phyloP scores from a whole-genome alignment of 371 early-diverging fungal species.

The Apophysomyces variabilis region DNA sequence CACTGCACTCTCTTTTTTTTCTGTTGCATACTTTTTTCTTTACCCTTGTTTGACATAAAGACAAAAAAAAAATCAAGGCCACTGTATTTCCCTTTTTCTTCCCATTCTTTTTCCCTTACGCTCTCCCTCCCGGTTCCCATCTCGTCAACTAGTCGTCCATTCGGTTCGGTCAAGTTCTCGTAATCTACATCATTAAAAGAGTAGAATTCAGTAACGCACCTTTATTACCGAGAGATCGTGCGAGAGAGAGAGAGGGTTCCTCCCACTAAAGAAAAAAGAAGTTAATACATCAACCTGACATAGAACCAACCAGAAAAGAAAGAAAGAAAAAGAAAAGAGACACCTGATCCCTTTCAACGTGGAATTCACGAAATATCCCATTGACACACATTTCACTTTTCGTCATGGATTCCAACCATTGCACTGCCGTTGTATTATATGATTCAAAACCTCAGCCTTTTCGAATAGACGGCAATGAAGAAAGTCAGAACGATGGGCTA shows the following conservation, averaged over 20 bases:
- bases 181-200: background rate
- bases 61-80: constrained; percentile 1
- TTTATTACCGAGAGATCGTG: constrained; percentile 2
- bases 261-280: background rate
- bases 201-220: background rate
- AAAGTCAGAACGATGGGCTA: constrained; percentile 1
- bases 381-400: background rate
- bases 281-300: constrained; percentile 1
- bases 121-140: background rate
- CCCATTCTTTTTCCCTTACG: background rate
- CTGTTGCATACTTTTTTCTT: constrained; percentile 10
- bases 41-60: constrained; percentile 4
- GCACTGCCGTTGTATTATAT: constrained; percentile 18
- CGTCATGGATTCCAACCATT: constrained; percentile 19
- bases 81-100: background rate
- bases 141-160: background rate
- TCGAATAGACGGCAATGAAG: constrained; percentile 6
- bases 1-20: constrained; percentile 5
- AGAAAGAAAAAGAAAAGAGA: background rate
- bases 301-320: constrained; percentile 4
- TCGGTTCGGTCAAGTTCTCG: constrained; percentile 5
- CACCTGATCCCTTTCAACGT: background rate
- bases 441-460: constrained; percentile 16
- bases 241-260: constrained; percentile 9
- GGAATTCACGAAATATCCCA: background rate